Evolutionary conservation across 805 yeast species (phyloP).

Genomic region (Candida vaughaniae): DNA sequence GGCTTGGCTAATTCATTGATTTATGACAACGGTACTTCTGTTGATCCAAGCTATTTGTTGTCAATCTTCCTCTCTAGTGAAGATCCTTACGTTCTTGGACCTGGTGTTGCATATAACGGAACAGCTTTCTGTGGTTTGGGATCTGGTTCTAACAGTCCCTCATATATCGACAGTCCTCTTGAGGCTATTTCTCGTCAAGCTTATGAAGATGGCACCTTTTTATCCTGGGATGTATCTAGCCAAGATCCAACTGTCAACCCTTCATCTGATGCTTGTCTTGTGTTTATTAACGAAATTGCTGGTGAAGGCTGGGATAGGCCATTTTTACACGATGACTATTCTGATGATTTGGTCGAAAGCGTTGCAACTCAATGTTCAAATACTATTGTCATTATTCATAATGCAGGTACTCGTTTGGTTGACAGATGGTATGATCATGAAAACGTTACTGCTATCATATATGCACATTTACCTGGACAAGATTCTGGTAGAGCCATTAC

Average conservation of each 20-base stretch:
- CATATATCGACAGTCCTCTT: conserved; percentile 1
- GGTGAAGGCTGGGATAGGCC: conserved; percentile 57
- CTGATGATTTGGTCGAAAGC: conserved; percentile 49
- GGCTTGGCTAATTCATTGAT: not conserved
- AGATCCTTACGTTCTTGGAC: not conserved
- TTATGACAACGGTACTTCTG: not conserved
- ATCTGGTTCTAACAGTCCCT: not conserved
- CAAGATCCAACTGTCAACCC: conserved; percentile 52
- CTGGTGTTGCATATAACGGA: not conserved
- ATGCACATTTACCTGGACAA: conserved; percentile 55
- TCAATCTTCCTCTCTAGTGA: not conserved
- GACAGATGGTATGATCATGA: conserved; percentile 57
- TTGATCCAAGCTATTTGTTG: not conserved
- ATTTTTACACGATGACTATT: conserved; percentile 53
- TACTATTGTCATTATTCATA: conserved; percentile 56
- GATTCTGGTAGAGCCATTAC: conserved; percentile 56
- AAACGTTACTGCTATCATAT: conserved; percentile 56
- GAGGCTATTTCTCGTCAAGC: not conserved
- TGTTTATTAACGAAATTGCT: conserved; percentile 53
- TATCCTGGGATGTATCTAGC: conserved; percentile 43
- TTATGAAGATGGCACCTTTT: not conserved
- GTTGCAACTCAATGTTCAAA: conserved; percentile 51
- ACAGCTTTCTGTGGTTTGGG: not conserved
- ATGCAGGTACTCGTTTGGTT: conserved; percentile 60
- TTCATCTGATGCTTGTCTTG: conserved; percentile 57